phyloP scores from a whole-genome alignment of 2,329 filamentous ascomycete species.

The Aspergillus sp. region DNA sequence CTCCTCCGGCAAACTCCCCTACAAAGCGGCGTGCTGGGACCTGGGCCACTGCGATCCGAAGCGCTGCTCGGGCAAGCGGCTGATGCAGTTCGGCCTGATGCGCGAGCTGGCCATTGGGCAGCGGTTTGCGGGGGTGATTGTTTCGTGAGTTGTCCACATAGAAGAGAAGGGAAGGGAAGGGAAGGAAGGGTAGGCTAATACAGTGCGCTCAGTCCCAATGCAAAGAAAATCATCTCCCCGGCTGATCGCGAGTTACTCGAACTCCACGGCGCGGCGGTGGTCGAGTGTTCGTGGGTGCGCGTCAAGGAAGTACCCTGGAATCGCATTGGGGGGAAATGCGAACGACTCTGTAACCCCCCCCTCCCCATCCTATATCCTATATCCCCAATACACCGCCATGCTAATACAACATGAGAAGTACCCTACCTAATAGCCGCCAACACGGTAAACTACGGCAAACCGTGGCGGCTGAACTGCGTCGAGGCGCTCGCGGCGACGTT shows the following conservation, averaged over 20 bases:
- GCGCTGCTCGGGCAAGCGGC: slow-evolving; percentile 85
- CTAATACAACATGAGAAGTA: slow-evolving; percentile 34
- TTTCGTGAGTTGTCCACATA: slow-evolving; percentile 49
- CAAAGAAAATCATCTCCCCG: slow-evolving; percentile 72
- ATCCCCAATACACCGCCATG: no score
- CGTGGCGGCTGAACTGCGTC: slow-evolving; percentile 90
- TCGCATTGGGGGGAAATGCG: slow-evolving; percentile 86
- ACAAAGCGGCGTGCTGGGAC: slow-evolving; percentile 97
- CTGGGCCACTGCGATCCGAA: slow-evolving; percentile 96
- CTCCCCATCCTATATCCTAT: no score
- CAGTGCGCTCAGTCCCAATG: slow-evolving; percentile 66
- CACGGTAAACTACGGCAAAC: slow-evolving; percentile 92
- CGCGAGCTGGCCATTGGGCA: slow-evolving; percentile 85
- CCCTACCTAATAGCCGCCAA: slow-evolving; percentile 96
- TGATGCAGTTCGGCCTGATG: slow-evolving; percentile 90
- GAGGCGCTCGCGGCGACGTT: slow-evolving; percentile 91
- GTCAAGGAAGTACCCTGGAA: slow-evolving; percentile 84
- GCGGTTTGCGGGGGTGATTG: slow-evolving; percentile 82
- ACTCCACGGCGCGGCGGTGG: slow-evolving; percentile 84
- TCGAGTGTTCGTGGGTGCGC: slow-evolving; percentile 94
- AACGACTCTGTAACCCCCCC: slow-evolving; percentile 64
- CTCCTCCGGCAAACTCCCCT: slow-evolving; percentile 39
- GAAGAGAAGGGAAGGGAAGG: no score
- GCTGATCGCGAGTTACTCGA: slow-evolving; percentile 75
- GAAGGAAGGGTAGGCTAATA: no score